These are phyloP conservation scores for Candolleomyces aberdarensis DNA, from an alignment of 768 basidiomycete genomes.

Conservation along the genomic window DNA sequence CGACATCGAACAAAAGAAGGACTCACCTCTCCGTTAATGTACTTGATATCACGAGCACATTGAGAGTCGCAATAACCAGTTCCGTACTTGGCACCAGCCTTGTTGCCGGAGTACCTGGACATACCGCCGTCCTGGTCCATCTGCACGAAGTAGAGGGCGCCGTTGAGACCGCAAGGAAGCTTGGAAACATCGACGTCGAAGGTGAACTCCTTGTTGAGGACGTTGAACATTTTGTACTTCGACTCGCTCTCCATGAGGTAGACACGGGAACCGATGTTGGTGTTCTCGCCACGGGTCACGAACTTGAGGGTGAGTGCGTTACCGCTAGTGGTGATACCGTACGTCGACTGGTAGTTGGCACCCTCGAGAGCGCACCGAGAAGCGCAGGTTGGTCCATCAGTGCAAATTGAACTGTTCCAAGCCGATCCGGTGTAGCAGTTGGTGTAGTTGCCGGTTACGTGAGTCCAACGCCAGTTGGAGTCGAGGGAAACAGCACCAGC, in stretches of 20 bases:
- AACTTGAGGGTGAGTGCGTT: slow-evolving; percentile 47
- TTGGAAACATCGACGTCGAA: slow-evolving; percentile 61
- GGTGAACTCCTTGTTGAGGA: slow-evolving; percentile 57
- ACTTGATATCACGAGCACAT: slow-evolving; percentile 58
- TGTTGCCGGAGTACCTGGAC: slow-evolving; percentile 47
- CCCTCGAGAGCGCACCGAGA: slow-evolving; percentile 40
- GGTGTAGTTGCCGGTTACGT: slow-evolving; percentile 32
- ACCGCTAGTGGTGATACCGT: slow-evolving; percentile 49
- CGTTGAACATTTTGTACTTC: slow-evolving; percentile 42
- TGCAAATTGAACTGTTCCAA: slow-evolving; percentile 52
- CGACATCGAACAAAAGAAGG: not conserved
- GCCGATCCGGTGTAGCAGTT: slow-evolving; percentile 57
- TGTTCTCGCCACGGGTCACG: slow-evolving; percentile 34
- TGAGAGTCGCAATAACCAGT: slow-evolving; percentile 42
- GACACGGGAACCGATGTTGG: slow-evolving; percentile 41
- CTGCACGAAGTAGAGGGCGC: slow-evolving; percentile 55
- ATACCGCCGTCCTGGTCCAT: slow-evolving; percentile 56
- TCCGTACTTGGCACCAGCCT: slow-evolving; percentile 48
- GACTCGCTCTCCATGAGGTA: slow-evolving; percentile 50
- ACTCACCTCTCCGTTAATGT: slow-evolving; percentile 52
- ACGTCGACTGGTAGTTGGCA: slow-evolving; percentile 48
- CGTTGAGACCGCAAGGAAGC: slow-evolving; percentile 58
- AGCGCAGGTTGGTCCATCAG: slow-evolving; percentile 46
- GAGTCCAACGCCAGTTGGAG: slow-evolving; percentile 57
- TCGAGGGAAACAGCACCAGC: slow-evolving; percentile 44